Conservation (phyloP, 768 basidiomycete genomes). For the Boletus eberwhitei region DNA sequence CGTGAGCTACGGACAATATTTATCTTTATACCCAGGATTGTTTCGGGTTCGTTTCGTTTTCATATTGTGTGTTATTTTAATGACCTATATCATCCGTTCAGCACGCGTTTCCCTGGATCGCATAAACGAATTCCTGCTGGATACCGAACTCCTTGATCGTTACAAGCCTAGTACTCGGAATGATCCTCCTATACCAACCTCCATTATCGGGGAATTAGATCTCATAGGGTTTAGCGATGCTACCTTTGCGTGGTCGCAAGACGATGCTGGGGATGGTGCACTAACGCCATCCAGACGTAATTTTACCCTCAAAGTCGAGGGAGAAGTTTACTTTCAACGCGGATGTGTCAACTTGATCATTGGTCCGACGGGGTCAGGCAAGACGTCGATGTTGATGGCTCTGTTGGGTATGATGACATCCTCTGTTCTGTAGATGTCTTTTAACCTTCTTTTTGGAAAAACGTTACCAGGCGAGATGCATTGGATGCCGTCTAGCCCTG, state of each 20-base stretch:
- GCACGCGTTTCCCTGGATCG: slow-evolving; percentile 3
- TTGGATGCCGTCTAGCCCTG: not conserved
- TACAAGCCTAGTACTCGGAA: not conserved
- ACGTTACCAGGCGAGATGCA: slow-evolving; percentile 2
- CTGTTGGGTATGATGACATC: not conserved
- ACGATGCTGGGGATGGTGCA: not conserved
- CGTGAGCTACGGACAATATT: not conserved
- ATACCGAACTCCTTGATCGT: slow-evolving; percentile 3
- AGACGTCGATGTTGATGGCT: slow-evolving; percentile 5
- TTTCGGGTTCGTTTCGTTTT: not conserved
- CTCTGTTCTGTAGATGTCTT: not conserved
- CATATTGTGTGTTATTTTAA: too few relatives aligned
- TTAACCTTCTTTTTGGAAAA: not conserved
- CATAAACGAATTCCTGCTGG: not conserved
- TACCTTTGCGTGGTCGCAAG: slow-evolving; percentile 1
- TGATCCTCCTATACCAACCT: not conserved
- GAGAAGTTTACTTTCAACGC: not conserved
- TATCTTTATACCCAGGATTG: not conserved
- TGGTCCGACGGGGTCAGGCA: slow-evolving; percentile 1
- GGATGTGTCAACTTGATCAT: slow-evolving; percentile 2
- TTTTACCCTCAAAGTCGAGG: not conserved
- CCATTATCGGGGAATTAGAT: not conserved
- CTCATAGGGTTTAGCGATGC: not conserved
- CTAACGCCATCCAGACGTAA: not conserved
- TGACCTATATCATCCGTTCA: not conserved